These are phyloP conservation scores for Sinapis alba DNA, from an alignment of 441 rosid genomes.

Conservation along the genomic window DNA sequence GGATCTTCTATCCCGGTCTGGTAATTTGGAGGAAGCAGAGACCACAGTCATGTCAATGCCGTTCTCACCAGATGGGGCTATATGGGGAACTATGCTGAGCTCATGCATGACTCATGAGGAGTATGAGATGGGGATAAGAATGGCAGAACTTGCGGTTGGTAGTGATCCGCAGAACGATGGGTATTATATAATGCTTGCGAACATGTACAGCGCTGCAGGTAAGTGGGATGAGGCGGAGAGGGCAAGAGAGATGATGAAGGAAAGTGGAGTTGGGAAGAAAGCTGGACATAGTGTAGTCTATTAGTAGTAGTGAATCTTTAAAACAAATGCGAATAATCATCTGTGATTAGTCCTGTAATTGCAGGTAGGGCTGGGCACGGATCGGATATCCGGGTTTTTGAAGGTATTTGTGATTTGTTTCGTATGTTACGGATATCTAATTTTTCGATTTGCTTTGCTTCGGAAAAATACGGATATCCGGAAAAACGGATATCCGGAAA, in stretches of 20 bases:
- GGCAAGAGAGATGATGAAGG: conserved; percentile 49
- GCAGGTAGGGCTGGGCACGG: too few species aligned
- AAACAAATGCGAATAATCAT: background rate
- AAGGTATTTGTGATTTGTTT: too few species aligned
- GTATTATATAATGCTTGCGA: conserved; percentile 52
- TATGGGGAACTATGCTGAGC: conserved; percentile 60
- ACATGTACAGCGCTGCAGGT: conserved; percentile 58
- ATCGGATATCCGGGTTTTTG: too few species aligned
- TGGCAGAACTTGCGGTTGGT: conserved; percentile 51
- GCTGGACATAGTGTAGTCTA: conserved; percentile 52
- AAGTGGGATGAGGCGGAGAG: conserved; percentile 53
- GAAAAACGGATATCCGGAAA: too few species aligned
- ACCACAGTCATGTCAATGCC: conserved; percentile 55
- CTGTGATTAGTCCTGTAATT: background rate
- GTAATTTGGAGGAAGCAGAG: conserved; percentile 57
- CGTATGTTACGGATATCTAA: too few species aligned
- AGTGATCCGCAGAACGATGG: conserved; percentile 57
- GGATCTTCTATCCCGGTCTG: conserved; percentile 63
- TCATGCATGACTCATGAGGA: conserved; percentile 49
- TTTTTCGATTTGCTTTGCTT: too few species aligned
- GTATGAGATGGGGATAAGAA: conserved; percentile 51
- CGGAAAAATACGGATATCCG: too few species aligned
- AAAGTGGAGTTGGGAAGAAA: conserved; percentile 48
- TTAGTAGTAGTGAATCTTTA: background rate
- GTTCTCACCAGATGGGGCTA: conserved; percentile 47